Base-by-base conservation (phyloP, 2,329 filamentous ascomycete genomes). In the Colletotrichum liaoningense region DNA sequence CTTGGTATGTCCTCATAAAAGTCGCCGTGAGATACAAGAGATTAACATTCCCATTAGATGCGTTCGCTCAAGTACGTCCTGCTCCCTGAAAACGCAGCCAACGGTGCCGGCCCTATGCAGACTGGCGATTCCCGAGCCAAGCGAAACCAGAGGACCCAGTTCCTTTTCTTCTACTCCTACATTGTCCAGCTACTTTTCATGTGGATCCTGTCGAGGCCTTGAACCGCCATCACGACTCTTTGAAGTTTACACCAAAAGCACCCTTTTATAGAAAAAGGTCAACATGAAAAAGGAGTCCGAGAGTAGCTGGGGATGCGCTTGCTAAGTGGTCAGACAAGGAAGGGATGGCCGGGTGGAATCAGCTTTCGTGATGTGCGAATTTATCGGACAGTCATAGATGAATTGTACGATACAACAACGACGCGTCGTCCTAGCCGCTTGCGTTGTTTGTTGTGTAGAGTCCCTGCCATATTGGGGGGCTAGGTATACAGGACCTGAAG, bases 1-100 rank as follows among this genome's bases (percentile, higher is more conserved):
- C 83, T 80, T 99, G 85, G 95, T 97, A 88, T 81, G 92, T 85
- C 16, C 22, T 14, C 19, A 7, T 8, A 19, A n/a, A 22, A 30
- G 55, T 28, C 56, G 38, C 14, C 33, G 22, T 22, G 67, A 42
- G 46, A 22, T 16, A 5, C 16, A 4, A 7, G 33, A 19, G 26
- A 57, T 64, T 77, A 80, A 68, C 79, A 67, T 67, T 42, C 64
- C 67, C 46, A 3, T 5, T 74, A 97, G 95, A 93, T 99, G 81
- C 93, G 97, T 72, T 98, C 96, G 19, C 85, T 99, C 75, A 95
- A 97, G 86, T 99, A 99, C 79, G 97, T 99, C 30, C 89, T 99
- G 16, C 90, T 99, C 5, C 97, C 97, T 0, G 95, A 98, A 81
- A 94, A 90, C 73, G 88, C 92, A 1, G 88, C 87, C 72, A 91